Evolutionary conservation across 176 grass and related monocot species (phyloP), one percentile per base, ranked within the genome.

Genomic region (Triticum urartu): DNA sequence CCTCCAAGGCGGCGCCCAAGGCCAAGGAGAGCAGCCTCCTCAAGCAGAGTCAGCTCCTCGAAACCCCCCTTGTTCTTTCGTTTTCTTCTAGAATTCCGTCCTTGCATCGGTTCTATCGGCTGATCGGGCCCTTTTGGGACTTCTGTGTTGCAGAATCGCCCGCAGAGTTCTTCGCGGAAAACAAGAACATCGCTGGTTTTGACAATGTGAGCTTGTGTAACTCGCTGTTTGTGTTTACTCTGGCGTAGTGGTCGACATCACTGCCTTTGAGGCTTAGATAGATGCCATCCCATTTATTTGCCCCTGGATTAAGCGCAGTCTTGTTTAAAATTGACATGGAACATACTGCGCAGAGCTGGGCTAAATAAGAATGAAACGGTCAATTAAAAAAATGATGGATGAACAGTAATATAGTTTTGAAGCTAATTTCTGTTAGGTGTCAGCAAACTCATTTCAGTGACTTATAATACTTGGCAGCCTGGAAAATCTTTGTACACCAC

Each of bases 401-500:
- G 64, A 34, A 64, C 68, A 43, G 13, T 8, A 11, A 79, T 24
- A 17, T 56, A 26, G 40, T 85, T 15, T 56, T 64, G 15, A 7
- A 43, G 39, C 33, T 8, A 80, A 24, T 72, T 26, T 56, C 32
- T 79, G 2, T 74, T 34, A 87, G 3, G 24, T 50, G 76, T 60
- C 32, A 67, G 34, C 3, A 11, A 79, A 90, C 47, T 20, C 35
- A 75, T 61, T 82, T 28, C n/a, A 71, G 38, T 83, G 54, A 79
- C 47, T 26, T 72, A 13, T 11, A 36, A 30, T 83, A 36, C 33
- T 90, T 54, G 30, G 9, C 91, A 98, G 93, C 95, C 91, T 75
- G 95, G 95, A 11, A 98, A 98, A 79, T 98, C 95, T 28, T 33
- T 98, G n/a, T 98, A 98, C 91, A 98, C 95, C 1, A 98, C 93